Percentiles rank a stretch among this genome's conserved stretches.
Conservation (phyloP, 1,284 basidiomycete species). For the Rhodofomes roseus region DNA sequence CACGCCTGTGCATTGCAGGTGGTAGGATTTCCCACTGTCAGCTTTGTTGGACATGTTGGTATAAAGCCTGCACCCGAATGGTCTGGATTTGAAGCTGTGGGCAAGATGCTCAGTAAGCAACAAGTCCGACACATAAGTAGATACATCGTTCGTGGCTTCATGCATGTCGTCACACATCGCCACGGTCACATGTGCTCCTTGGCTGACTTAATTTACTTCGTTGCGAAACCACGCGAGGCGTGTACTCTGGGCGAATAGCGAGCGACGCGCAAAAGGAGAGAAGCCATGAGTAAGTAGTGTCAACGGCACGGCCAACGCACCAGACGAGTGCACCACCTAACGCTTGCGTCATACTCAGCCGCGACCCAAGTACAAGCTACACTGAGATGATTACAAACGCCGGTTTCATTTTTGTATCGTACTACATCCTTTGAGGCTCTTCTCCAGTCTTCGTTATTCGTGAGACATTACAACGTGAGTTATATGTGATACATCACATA, state of each 20-base stretch:
- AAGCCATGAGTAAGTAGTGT: neutral
- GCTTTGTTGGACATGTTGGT: slow-evolving; percentile 26
- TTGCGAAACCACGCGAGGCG: too few relatives aligned
- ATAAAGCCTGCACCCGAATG: neutral
- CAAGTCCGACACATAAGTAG: too few relatives aligned
- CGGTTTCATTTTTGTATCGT: neutral
- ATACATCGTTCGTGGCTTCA: too few relatives aligned
- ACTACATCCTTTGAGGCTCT: neutral
- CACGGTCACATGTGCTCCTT: neutral
- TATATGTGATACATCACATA: slow-evolving; percentile 1
- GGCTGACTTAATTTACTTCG: neutral
- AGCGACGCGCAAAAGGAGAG: neutral
- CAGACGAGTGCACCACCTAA: neutral
- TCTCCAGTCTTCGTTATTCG: neutral
- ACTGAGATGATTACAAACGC: neutral
- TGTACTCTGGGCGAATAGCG: neutral
- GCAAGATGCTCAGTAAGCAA: too few relatives aligned
- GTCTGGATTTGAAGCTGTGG: neutral
- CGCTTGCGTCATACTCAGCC: neutral
- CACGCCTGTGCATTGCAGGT: slow-evolving; percentile 52
- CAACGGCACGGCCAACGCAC: neutral
- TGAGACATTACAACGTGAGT: slow-evolving; percentile 1
- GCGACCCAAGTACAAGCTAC: too few relatives aligned
- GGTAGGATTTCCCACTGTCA: slow-evolving; percentile 49
- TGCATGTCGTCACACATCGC: neutral